Base-by-base conservation (phyloP, 371 early-diverging fungal species). In the Umbelopsis sp. region DNA sequence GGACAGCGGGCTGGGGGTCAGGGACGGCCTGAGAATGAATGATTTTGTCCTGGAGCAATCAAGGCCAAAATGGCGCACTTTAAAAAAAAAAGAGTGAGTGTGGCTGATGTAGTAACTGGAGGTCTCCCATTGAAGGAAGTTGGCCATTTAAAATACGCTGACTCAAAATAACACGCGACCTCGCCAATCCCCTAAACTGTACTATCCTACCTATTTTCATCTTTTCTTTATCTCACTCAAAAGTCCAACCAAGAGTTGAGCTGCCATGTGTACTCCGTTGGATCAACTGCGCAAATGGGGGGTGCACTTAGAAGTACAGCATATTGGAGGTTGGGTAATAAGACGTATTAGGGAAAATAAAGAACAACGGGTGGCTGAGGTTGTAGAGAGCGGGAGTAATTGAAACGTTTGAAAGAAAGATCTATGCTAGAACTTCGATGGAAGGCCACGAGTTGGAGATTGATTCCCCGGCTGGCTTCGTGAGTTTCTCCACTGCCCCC, bases 341-440 rank as follows among this genome's bases (percentile, higher is more conserved):
- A 18, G 57, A 57, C 57, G 57, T 57, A 35, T 57, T 32, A 57
- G 57, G 57, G 57, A 57, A 57, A 57, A 57, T 57, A 57, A 57
- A 57, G 57, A 57, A 57, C 32, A n/a, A 8, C 18, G 37, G 29
- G 57, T 57, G 57, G 57, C 57, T 57, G 57, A 57, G 29, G 7
- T 35, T 57, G 41, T 41, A 41, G 41, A 41, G 22, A 41, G 41
- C 41, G 41, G 41, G 41, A 41, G 41, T 7, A 41, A 41, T 25
- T 8, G 52, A 25, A 25, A 51, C 52, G 25, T 51, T 51, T 51
- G 52, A 51, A 29, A 35, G 29, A 57, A 29, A 57, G 29, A 57
- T 57, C 57, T 57, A 57, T 35, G 29, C 25, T 57, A 35, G 57
- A 57, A 57, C 22, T 57, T 57, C 57, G 29, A 35, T 57, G 57